A percentile compares a stretch with the other conserved stretches of the same genome.
These are phyloP conservation scores for Fusarium dlaminii DNA, from an alignment of 2,329 filamentous ascomycete species.

Conservation along the genomic window DNA sequence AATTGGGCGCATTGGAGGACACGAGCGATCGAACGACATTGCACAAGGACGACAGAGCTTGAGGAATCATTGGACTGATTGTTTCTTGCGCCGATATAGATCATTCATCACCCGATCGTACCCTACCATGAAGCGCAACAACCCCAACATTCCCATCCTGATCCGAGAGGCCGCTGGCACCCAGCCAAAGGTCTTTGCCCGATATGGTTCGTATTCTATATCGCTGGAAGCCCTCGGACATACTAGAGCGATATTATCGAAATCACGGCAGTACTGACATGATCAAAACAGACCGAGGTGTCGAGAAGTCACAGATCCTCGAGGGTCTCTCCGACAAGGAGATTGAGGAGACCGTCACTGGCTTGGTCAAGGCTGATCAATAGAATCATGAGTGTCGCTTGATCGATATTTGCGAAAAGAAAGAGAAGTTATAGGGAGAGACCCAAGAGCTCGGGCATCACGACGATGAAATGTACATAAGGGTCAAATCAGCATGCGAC, in stretches of 20 bases:
- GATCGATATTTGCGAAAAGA: background rate
- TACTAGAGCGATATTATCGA: background rate
- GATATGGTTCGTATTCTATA: slow-evolving; percentile 76
- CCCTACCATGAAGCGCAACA: slow-evolving; percentile 99
- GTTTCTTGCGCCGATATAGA: slow-evolving; percentile 57
- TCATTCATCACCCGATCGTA: slow-evolving; percentile 91
- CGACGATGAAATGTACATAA: slow-evolving; percentile 42
- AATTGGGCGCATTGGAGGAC: slow-evolving; percentile 20
- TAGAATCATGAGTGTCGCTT: slow-evolving; percentile 5
- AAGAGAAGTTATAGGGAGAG: background rate
- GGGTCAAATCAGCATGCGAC: slow-evolving; percentile 32
- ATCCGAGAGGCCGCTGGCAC: slow-evolving; percentile 90
- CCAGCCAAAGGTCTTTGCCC: slow-evolving; percentile 85
- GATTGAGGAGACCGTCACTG: slow-evolving; percentile 67
- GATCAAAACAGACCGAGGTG: slow-evolving; percentile 59
- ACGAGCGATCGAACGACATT: background rate
- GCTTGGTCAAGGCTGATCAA: slow-evolving; percentile 58
- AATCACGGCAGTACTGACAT: slow-evolving; percentile 15
- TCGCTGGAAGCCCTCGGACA: background rate
- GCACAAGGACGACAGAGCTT: background rate
- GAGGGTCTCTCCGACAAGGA: slow-evolving; percentile 69
- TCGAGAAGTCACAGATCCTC: slow-evolving; percentile 66
- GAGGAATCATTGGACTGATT: slow-evolving; percentile 20
- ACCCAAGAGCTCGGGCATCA: background rate
- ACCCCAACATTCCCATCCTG: slow-evolving; percentile 92